Evolutionary conservation across 1,284 basidiomycete genomes (phyloP).

Genomic region (Entoloma clypeatum): DNA sequence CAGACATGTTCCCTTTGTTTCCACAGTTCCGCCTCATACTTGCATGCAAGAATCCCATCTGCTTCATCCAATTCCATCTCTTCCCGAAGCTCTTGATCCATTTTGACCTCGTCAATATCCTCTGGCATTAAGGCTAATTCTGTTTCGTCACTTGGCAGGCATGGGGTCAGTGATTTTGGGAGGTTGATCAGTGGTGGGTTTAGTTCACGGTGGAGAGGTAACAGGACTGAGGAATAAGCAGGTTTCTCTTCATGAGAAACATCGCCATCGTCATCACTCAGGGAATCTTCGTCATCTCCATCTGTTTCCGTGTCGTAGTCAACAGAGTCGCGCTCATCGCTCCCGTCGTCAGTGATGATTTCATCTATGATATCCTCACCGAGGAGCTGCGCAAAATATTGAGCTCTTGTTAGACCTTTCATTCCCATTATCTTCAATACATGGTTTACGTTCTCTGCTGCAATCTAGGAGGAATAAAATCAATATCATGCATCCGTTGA

Average conservation of each 20-base stretch:
- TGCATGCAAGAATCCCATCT: slow-evolving; percentile 31
- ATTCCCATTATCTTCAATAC: slow-evolving; percentile 41
- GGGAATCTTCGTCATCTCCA: slow-evolving; percentile 13
- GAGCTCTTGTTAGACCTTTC: slow-evolving; percentile 19
- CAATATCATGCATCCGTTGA: slow-evolving; percentile 3
- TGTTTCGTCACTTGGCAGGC: slow-evolving; percentile 7
- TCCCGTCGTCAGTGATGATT: slow-evolving; percentile 10
- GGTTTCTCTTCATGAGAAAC: slow-evolving; percentile 4
- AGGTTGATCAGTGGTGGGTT: slow-evolving; percentile 28
- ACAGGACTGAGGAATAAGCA: slow-evolving; percentile 11
- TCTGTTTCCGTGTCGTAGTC: slow-evolving; percentile 12
- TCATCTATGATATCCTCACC: slow-evolving; percentile 9
- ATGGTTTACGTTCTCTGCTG: slow-evolving; percentile 39
- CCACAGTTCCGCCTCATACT: slow-evolving; percentile 30
- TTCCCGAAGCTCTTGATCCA: slow-evolving; percentile 42
- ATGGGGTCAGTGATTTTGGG: slow-evolving; percentile 19
- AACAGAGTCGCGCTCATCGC: slow-evolving; percentile 1
- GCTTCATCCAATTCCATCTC: slow-evolving; percentile 42
- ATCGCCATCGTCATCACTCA: slow-evolving; percentile 1
- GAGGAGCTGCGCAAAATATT: slow-evolving; percentile 33
- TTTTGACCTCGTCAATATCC: slow-evolving; percentile 40
- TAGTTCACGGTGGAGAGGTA: slow-evolving; percentile 21
- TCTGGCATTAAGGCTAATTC: slow-evolving; percentile 32
- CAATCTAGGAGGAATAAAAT: slow-evolving; percentile 31
- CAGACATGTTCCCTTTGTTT: no score